A percentile compares a stretch with the other conserved stretches of the same genome.
These are phyloP conservation scores for Saussurea involucrata DNA, from an alignment of 129 eudicot species.

Conservation along the genomic window DNA sequence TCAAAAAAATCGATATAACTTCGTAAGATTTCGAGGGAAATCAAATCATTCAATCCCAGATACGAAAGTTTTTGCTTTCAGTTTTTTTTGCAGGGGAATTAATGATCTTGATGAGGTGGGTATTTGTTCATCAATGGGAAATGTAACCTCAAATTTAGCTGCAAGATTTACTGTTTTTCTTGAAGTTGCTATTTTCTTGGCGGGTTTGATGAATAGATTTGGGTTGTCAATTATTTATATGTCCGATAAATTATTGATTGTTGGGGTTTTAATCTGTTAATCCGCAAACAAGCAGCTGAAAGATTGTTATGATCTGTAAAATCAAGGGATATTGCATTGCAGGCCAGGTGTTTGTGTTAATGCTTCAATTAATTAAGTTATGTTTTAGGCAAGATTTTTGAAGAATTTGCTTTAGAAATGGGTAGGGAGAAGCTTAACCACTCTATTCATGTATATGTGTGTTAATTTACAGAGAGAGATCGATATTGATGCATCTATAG, in stretches of 20 bases:
- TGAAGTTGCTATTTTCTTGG: not conserved
- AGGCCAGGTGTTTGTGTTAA: not conserved
- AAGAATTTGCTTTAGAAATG: conserved; percentile 2
- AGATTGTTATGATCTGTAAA: not conserved
- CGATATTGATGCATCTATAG: too few relatives aligned
- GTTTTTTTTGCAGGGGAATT: not conserved
- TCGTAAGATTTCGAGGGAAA: conserved; percentile 8
- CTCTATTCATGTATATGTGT: too few relatives aligned
- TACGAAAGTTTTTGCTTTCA: not conserved
- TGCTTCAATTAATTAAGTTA: not conserved
- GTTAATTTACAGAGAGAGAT: too few relatives aligned
- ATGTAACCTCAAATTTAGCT: conserved; percentile 88
- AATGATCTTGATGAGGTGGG: conserved; percentile 42
- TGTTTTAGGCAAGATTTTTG: not conserved
- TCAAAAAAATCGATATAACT: too few relatives aligned
- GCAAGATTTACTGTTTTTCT: conserved; percentile 81
- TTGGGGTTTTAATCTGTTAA: not conserved
- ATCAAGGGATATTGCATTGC: not conserved
- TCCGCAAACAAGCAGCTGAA: not conserved
- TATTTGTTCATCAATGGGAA: conserved; percentile 63
- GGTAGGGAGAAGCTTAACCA: conserved; percentile 2
- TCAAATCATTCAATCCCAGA: conserved; percentile 22
- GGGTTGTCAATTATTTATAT: not conserved
- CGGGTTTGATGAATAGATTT: not conserved
- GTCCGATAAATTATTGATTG: not conserved